phyloP scores from a whole-genome alignment of 1,284 basidiomycete genomes.

The Melanopsichium pennsylvanicum region DNA sequence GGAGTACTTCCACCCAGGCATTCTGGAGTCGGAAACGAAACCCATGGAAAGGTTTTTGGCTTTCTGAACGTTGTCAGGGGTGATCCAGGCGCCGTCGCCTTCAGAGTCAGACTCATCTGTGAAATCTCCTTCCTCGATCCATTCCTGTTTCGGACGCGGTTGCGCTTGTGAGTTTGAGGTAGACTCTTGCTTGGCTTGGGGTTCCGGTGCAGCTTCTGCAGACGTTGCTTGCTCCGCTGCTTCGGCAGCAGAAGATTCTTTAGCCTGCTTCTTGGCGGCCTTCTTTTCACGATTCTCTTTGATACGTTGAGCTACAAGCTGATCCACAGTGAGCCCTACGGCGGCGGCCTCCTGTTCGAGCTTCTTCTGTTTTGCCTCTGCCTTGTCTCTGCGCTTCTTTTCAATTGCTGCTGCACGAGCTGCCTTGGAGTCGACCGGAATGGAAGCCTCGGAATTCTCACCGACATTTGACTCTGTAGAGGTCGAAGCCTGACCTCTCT shows the following conservation, averaged over 20 bases:
- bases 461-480: no score
- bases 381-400: constrained; percentile 36
- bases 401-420: constrained; percentile 39
- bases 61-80: constrained; percentile 82
- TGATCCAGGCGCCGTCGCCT: constrained; percentile 83
- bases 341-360: constrained; percentile 28
- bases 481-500: constrained; percentile 38
- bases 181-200: constrained; percentile 34
- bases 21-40: constrained; percentile 59
- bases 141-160: constrained; percentile 19
- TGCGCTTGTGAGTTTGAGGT: constrained; percentile 1
- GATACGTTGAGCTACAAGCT: constrained; percentile 31
- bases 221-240: neutral
- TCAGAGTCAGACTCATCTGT: constrained; percentile 76
- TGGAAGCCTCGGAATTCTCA: no score
- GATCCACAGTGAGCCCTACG: constrained; percentile 24
- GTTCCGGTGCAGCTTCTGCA: neutral
- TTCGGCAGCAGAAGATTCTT: constrained; percentile 8
- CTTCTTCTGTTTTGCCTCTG: constrained; percentile 31
- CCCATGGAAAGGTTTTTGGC: constrained; percentile 90
- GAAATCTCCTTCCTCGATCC: constrained; percentile 68
- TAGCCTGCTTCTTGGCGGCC: constrained; percentile 40
- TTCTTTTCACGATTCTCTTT: constrained; percentile 36
- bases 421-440: constrained; percentile 6
- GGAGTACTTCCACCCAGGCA: constrained; percentile 41